phyloP scores from a whole-genome alignment of 495 filamentous ascomycete genomes.

The Penicillium bovifimosum region DNA sequence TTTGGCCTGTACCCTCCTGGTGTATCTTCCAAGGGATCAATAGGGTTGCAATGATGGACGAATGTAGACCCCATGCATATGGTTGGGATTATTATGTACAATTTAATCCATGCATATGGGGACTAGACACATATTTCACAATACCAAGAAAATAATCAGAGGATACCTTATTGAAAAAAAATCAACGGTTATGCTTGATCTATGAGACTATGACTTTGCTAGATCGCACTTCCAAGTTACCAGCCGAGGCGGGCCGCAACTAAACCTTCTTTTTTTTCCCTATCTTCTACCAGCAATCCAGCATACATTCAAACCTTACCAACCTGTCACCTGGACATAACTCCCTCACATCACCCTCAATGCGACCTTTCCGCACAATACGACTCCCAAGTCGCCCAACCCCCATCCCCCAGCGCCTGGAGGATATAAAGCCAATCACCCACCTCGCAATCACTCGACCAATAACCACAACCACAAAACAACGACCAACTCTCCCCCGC shows the following conservation, averaged over 20 bases:
- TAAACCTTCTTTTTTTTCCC: slow-evolving; percentile 4
- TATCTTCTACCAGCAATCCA: neutral
- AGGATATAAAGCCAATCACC: neutral
- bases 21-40: neutral
- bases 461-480: slow-evolving; percentile 14
- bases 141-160: too few relatives aligned
- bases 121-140: too few relatives aligned
- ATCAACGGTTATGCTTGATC: too few relatives aligned
- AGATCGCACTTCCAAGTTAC: neutral
- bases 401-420: neutral
- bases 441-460: slow-evolving; percentile 1
- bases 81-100: too few relatives aligned
- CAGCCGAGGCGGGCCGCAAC: slow-evolving; percentile 13
- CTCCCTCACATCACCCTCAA: slow-evolving; percentile 1
- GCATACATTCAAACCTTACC: neutral
- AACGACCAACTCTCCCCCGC: slow-evolving; percentile 1
- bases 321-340: neutral
- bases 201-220: neutral
- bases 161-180: too few relatives aligned
- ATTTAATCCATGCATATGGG: too few relatives aligned
- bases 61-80: neutral
- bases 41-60: too few relatives aligned
- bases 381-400: slow-evolving; percentile 16
- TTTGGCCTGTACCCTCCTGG: slow-evolving; percentile 1
- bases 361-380: slow-evolving; percentile 12